Evolutionary conservation across 2,329 filamentous ascomycete species (phyloP).

Genomic region (Cadophora luteo-olivacea): DNA sequence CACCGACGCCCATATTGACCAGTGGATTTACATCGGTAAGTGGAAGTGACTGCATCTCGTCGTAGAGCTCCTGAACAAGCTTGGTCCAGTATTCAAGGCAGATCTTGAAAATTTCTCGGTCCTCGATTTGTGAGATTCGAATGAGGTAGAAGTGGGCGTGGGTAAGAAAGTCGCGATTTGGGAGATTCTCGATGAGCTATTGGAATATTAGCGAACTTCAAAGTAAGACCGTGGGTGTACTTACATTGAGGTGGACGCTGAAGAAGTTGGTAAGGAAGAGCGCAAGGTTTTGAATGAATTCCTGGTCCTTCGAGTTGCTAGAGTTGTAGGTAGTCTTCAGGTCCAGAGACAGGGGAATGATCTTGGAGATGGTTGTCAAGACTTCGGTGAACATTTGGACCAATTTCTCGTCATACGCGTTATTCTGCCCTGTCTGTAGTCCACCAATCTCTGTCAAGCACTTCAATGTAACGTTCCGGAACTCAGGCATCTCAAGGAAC

Average conservation of each 20-base stretch:
- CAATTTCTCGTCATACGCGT: conserved; percentile 91
- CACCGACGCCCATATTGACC: conserved; percentile 75
- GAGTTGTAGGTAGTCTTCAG: conserved; percentile 89
- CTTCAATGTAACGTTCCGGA: conserved; percentile 95
- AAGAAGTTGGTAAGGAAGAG: conserved; percentile 98
- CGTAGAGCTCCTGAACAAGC: conserved; percentile 95
- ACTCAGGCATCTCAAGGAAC: conserved; percentile 92
- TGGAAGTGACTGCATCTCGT: conserved; percentile 97
- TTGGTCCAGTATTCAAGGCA: conserved; percentile 99
- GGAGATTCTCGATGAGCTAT: conserved; percentile 91
- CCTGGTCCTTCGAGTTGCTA: conserved; percentile 92
- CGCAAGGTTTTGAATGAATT: conserved; percentile 96
- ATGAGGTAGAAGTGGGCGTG: conserved; percentile 99
- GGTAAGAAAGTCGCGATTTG: conserved; percentile 91
- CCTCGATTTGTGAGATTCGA: conserved; percentile 97
- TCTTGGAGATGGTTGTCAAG: conserved; percentile 87
- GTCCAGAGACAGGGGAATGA: conserved; percentile 89
- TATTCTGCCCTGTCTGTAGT: conserved; percentile 77
- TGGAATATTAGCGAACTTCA: conserved; percentile 32
- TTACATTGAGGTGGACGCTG: conserved; percentile 84
- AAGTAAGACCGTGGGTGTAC: conserved; percentile 35
- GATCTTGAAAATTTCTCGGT: conserved; percentile 99
- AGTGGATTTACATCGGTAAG: conserved; percentile 93
- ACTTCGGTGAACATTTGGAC: conserved; percentile 99
- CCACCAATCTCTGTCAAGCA: conserved; percentile 97